Base-by-base conservation (phyloP, 257 asterid genomes). In the Plantago elongata region DNA sequence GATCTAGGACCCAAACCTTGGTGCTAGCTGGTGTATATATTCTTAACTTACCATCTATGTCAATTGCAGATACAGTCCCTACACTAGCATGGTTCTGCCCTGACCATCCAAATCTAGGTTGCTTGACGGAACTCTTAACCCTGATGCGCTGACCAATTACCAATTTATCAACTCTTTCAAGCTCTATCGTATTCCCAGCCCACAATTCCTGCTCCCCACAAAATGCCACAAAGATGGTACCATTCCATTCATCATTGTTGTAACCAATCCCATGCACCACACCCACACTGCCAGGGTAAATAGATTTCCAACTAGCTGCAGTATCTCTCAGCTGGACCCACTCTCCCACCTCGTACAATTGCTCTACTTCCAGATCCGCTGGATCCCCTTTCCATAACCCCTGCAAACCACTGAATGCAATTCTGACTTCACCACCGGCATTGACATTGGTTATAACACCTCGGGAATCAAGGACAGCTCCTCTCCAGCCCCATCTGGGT, bases 401-500 rank as follows among this genome's bases (percentile, higher is more conserved):
- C n/a, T 75, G 82, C 59, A 86, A 74, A 70, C 97, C 94, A 30
- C 74, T 78, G 74, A 93, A 79, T 6, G 87, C 87, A 46, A 85
- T 70, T 66, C 93, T 79, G 52, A 89, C 91, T 79, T 93, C 99
- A 57, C 99, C 96, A 69, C 85, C 87, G 18, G 92, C 95, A 73
- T 82, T 84, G 63, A 86, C 88, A 37, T 78, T 67, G 57, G 89
- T 79, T 62, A 89, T 74, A 61, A 89, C 87, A 48, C 99, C 99
- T 38, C 81, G 87, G 51, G 95, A 84, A 74, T 81, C 73, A 18
- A 77, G 68, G 52, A 67, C 79, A 18, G 95, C 76, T 27, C 97
- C 96, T 82, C 97, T 81, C 99, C 99, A 93, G 55, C 99, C 97
- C 99, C 99, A 93, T 69, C 97, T 74, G 40, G 99, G 99, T 73